phyloP scores from a whole-genome alignment of 768 basidiomycete genomes.

The Serendipita sp. region DNA sequence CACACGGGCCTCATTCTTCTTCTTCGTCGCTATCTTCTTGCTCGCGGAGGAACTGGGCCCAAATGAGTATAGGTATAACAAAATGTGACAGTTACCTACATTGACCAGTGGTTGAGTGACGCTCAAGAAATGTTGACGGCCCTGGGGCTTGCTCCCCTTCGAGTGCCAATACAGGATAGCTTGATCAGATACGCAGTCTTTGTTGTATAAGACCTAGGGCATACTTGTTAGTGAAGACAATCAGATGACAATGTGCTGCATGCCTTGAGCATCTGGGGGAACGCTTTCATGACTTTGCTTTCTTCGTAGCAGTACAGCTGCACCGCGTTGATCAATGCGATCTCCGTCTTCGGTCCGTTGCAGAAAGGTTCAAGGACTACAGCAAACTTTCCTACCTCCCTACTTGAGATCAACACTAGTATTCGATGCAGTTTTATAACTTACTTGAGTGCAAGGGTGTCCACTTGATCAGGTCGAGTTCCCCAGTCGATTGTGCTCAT shows the following conservation, averaged over 20 bases:
- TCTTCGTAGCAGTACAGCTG: conserved; percentile 96
- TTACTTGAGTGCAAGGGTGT: conserved; percentile 68
- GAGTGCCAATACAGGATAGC: conserved; percentile 97
- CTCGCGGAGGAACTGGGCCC: conserved; percentile 67
- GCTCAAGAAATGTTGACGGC: conserved; percentile 89
- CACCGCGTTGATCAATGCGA: conserved; percentile 85
- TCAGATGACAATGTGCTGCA: conserved; percentile 6
- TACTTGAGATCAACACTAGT: background rate
- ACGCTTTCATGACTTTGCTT: conserved; percentile 84
- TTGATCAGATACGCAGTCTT: conserved; percentile 87
- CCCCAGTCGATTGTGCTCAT: conserved; percentile 80
- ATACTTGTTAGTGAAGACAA: background rate
- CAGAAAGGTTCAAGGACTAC: conserved; percentile 85
- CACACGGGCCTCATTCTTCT: conserved; percentile 34
- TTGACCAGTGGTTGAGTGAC: conserved; percentile 78
- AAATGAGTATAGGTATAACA: background rate
- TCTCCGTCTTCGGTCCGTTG: conserved; percentile 73
- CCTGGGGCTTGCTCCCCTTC: conserved; percentile 93
- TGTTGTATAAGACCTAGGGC: conserved; percentile 76
- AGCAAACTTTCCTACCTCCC: conserved; percentile 47
- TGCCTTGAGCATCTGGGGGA: conserved; percentile 88
- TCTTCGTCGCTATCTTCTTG: conserved; percentile 56
- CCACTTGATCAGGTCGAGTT: conserved; percentile 82
- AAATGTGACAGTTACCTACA: conserved; percentile 26
- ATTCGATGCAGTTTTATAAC: conserved; percentile 17